Percentiles rank a stretch among this genome's conserved stretches.
These are phyloP conservation scores for Stygiomarasmius scandens DNA, from an alignment of 1,284 basidiomycete genomes.

Conservation along the genomic window DNA sequence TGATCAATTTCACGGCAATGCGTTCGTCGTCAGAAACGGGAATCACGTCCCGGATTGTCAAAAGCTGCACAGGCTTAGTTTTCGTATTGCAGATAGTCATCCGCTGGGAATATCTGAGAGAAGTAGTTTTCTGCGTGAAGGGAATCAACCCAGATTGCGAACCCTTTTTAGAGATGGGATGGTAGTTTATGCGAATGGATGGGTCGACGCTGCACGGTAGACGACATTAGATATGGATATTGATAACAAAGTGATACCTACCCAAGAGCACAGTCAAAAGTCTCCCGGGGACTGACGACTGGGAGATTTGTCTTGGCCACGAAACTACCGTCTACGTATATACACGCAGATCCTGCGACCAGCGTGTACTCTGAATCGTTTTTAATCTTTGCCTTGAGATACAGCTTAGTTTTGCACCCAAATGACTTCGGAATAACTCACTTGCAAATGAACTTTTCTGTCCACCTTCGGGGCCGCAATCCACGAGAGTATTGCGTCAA, in stretches of 20 bases:
- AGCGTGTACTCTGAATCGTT: conserved; percentile 39
- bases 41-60: conserved; percentile 37
- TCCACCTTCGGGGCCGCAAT: conserved; percentile 36
- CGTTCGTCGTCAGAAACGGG: conserved; percentile 36
- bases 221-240: no score
- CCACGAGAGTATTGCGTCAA: conserved; percentile 38
- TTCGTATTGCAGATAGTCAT: conserved; percentile 13
- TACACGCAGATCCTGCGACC: conserved; percentile 33
- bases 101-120: conserved; percentile 4
- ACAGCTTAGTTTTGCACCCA: no score
- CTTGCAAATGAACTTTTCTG: conserved; percentile 30
- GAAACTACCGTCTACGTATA: conserved; percentile 44
- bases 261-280: no score
- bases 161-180: no score
- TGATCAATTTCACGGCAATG: conserved; percentile 35
- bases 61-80: conserved; percentile 19
- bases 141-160: no score
- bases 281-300: conserved; percentile 35
- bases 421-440: no score
- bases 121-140: conserved; percentile 19
- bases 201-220: no score
- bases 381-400: no score
- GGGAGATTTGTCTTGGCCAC: conserved; percentile 35
- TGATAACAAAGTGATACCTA: no score
- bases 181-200: no score